Conservation (phyloP, 2,329 filamentous ascomycete genomes). For the Exophiala phaeomuriformis region DNA sequence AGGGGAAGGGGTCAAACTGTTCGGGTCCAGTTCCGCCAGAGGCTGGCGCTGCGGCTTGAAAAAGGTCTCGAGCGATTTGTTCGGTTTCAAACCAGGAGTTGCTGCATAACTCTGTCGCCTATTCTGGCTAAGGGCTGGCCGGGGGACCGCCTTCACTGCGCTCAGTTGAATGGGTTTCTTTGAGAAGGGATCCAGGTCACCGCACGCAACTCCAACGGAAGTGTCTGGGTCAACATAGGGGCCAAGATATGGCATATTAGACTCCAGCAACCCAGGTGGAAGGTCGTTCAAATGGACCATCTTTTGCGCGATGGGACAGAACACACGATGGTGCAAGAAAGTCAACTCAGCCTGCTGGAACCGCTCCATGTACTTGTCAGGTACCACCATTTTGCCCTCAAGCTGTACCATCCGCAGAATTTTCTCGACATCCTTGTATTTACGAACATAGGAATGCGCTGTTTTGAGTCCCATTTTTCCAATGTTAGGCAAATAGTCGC, state of each 20-base stretch:
- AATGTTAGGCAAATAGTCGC: conserved; percentile 86
- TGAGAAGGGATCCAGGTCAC: conserved; percentile 69
- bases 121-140: conserved; percentile 32
- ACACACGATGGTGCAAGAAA: conserved; percentile 91
- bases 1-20: conserved; percentile 59
- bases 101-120: conserved; percentile 38
- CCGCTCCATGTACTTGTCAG: conserved; percentile 68
- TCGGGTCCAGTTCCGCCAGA: conserved; percentile 60
- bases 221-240: conserved; percentile 59
- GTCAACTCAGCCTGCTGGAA: conserved; percentile 87
- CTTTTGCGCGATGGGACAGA: conserved; percentile 64
- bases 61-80: conserved; percentile 56
- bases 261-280: conserved; percentile 54
- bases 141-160: conserved; percentile 23
- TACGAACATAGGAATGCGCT: conserved; percentile 80
- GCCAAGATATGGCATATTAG: conserved; percentile 76
- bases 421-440: conserved; percentile 79
- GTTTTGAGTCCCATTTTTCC: conserved; percentile 86
- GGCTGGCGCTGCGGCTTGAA: conserved; percentile 59
- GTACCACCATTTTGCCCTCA: conserved; percentile 75
- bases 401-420: conserved; percentile 78
- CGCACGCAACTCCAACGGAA: conserved; percentile 66
- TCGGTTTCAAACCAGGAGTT: conserved; percentile 51
- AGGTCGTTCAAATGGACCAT: conserved; percentile 70
- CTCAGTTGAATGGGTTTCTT: conserved; percentile 31